Base-by-base conservation (phyloP, 2,329 filamentous ascomycete species). In the Cadophora sp. region DNA sequence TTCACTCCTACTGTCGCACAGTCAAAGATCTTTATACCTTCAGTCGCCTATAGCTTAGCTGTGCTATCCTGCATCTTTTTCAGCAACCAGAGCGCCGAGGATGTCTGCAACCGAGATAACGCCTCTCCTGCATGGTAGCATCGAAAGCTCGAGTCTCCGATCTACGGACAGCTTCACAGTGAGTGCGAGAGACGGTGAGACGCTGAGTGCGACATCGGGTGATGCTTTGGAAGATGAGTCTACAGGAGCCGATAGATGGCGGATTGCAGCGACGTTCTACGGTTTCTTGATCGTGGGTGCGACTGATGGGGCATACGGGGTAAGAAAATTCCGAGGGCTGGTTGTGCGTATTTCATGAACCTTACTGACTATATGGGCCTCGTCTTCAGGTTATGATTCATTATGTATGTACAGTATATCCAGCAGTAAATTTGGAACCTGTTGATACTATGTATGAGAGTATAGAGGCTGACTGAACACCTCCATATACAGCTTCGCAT, bases 401-500 rank as follows among this genome's bases (percentile, higher is more conserved):
- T 19, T 43, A 43, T 43, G 40, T 43, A 43, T 19, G 40, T 43
- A 16, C 12, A 43, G 40, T 43, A 43, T 16, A 16, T 19, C 40
- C 12, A 43, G 31, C 40, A 43, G 14, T 19, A 12, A 12, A 43
- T 3, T 43, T 6, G 19, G 19, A 9, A 9, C 34, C 34, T 19
- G 11, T 43, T 16, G 12, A 19, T 40, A 40, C 37, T 14, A 43
- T 43, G 40, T 4, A 43, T 16, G 1, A 43, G 40, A 43, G 16
- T 16, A 43, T 4, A 43, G 40, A 43, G 1, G 40, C 40, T 43
- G 40, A 43, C 40, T 19, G 6, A 19, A 43, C 5, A 16, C 2
- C 4, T 43, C 7, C 34, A 19, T 19, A 43, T 40, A 19, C 40
- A 87, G 84, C 81, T 90, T 56, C 86, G 89, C 79, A 77, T 78